A percentile compares a stretch with the other conserved stretches of the same genome.
phyloP scores from a whole-genome alignment of 192 early-diverging fungal species.

The Phlyctochytrium bullatum region DNA sequence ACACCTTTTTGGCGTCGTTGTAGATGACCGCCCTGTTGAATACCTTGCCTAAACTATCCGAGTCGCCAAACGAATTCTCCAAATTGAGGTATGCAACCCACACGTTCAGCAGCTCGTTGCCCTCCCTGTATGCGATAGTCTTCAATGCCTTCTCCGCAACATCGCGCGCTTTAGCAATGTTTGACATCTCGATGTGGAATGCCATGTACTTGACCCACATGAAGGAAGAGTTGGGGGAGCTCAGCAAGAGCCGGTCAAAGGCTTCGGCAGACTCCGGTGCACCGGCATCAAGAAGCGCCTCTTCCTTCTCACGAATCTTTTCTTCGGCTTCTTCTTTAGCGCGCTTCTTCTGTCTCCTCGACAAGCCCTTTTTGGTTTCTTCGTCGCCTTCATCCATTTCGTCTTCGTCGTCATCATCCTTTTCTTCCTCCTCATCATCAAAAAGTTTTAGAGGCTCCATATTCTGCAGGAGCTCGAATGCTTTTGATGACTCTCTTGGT shows the following conservation, averaged over 20 bases:
- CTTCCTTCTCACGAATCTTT: constrained; percentile 47
- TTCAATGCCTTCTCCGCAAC: constrained; percentile 94
- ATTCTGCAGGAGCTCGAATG: constrained; percentile 15
- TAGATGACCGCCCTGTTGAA: constrained; percentile 83
- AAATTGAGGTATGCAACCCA: constrained; percentile 95
- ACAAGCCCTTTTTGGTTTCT: constrained; percentile 33
- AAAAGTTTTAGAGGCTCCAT: constrained; percentile 39
- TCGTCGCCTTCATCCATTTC: constrained; percentile 27
- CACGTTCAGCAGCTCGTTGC: constrained; percentile 97
- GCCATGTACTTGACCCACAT: constrained; percentile 99
- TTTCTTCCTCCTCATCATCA: constrained; percentile 38
- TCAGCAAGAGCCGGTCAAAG: constrained; percentile 90
- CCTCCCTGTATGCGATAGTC: constrained; percentile 86
- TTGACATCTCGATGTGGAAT: constrained; percentile 91
- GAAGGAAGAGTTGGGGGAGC: constrained; percentile 94
- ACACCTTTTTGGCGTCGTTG: constrained; percentile 88
- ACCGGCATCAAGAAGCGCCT: constrained; percentile 36
- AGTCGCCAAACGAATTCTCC: constrained; percentile 91
- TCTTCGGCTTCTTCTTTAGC: constrained; percentile 53
- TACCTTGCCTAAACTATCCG: constrained; percentile 71
- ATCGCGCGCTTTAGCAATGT: constrained; percentile 87
- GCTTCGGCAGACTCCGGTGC: constrained; percentile 71
- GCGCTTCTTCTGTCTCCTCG: constrained; percentile 59
- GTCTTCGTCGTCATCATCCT: constrained; percentile 40
- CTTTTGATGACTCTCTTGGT: neutral